Evolutionary conservation across 495 filamentous ascomycete genomes (phyloP), one percentile per base, ranked within the genome.

Genomic region (Penicillium maclennaniae): DNA sequence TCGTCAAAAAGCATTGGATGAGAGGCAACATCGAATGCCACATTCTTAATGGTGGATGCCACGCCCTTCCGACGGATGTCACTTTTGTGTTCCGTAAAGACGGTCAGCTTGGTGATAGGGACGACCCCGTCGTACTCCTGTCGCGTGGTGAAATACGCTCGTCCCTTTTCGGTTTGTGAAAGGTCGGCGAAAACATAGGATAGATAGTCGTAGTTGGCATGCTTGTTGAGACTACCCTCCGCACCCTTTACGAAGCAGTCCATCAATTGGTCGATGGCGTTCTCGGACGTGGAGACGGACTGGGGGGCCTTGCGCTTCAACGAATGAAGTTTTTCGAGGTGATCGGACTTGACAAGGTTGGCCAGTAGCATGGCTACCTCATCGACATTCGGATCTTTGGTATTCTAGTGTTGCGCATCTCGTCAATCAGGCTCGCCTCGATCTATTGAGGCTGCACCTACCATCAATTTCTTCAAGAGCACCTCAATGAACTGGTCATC

Each of bases 191-290:
- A 93, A 43, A 96, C 72, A 64, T 97, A 98, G 20, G 91, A 82
- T 9, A 98, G 79, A 66, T 96, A 96, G 69, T 98, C 91, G 66
- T 81, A 97, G 65, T 88, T 82, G 57, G 91, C 90, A n/a, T 87
- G 51, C 60, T 88, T 85, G 73, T 97, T 98, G 63, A 92, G 88
- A 3, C 74, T 71, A 1, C 85, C 87, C 50, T 88, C 85, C 4
- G 87, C 83, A 12, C 92, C 92, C 70, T 90, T 91, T 50, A 97
- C 95, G 65, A 97, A 98, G 61, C 92, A 86, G 66, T 96, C 93
- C 60, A 97, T 85, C 17, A 97, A 73, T 64, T 97, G 95, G 66
- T 96, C 89, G 45, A 97, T 82, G 12, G 87, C 87, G 39, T 83
- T 74, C 27, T 84, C 76, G 4, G 87, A 86, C 6, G 65, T 76